Conservation (phyloP, 495 filamentous ascomycete species). For the Tuber microsphaerosporum region DNA sequence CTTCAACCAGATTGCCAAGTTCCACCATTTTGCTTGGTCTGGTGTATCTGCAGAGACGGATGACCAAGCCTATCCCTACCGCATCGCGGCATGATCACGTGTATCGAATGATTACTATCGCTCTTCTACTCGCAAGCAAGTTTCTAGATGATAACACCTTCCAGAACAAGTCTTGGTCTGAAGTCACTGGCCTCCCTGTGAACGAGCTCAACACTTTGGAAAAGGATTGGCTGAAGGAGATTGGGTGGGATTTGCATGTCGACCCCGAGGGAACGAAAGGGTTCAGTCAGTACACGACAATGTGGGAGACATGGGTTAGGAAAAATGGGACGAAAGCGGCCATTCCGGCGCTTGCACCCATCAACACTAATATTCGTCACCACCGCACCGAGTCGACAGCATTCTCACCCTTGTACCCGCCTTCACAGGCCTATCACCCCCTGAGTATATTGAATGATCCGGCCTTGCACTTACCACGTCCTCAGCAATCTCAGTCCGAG, state of each 20-base stretch:
- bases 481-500: background rate
- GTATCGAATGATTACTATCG: conserved; percentile 84
- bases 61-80: conserved; percentile 61
- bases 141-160: conserved; percentile 99
- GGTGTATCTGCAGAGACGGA: conserved; percentile 76
- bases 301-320: conserved; percentile 73
- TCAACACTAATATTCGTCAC: conserved; percentile 59
- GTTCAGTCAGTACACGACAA: conserved; percentile 70
- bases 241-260: conserved; percentile 81
- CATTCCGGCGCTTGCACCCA: conserved; percentile 57
- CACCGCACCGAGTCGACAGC: conserved; percentile 24
- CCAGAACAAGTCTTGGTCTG: conserved; percentile 97
- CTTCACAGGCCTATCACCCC: background rate
- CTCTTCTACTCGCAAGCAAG: conserved; percentile 88
- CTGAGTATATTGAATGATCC: background rate
- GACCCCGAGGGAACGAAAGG: conserved; percentile 75
- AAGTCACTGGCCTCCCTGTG: conserved; percentile 89
- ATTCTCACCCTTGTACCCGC: background rate
- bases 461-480: background rate
- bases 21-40: conserved; percentile 91
- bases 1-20: conserved; percentile 87
- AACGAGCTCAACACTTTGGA: conserved; percentile 82
- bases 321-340: conserved; percentile 54
- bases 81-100: conserved; percentile 56
- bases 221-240: conserved; percentile 80